phyloP scores from a whole-genome alignment of 768 basidiomycete genomes.

The Glaciozyma antarctica region DNA sequence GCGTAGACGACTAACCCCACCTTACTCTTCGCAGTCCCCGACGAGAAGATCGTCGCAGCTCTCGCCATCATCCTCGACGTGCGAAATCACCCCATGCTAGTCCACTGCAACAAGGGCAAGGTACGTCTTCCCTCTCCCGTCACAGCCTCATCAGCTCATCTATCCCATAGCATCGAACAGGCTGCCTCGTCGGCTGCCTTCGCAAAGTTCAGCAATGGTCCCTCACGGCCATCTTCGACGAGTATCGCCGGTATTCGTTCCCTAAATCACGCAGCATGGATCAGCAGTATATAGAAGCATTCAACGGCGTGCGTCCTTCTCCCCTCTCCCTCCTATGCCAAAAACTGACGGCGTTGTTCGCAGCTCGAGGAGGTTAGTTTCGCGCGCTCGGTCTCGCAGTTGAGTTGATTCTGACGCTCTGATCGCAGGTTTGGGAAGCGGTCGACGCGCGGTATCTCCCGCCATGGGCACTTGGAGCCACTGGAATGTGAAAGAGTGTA shows the following conservation, averaged over 20 bases:
- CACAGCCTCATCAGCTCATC: no score
- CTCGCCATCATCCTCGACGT: conserved; percentile 40
- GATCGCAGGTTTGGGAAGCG: conserved; percentile 5
- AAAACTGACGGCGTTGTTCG: neutral
- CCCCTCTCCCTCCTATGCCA: neutral
- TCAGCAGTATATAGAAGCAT: conserved; percentile 43
- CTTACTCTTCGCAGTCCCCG: conserved; percentile 36
- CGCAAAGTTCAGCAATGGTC: conserved; percentile 41
- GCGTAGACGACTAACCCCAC: conserved; percentile 28
- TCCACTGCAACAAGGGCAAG: conserved; percentile 46
- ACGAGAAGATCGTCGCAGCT: conserved; percentile 41
- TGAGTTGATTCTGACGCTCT: neutral
- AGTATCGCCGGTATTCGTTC: conserved; percentile 39
- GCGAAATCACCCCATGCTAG: conserved; percentile 41
- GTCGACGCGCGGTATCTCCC: conserved; percentile 3
- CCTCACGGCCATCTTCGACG: conserved; percentile 32
- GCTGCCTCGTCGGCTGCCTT: conserved; percentile 43
- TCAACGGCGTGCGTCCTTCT: conserved; percentile 24
- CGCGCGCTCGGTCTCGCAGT: no score
- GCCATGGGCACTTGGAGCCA: neutral
- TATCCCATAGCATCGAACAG: conserved; percentile 41
- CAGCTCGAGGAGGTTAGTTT: conserved; percentile 8
- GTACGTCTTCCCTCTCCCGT: conserved; percentile 28
- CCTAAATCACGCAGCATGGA: conserved; percentile 42
- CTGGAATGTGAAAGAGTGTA: neutral